Evolutionary conservation across 805 yeast species (phyloP).

Genomic region (Candida ficus): DNA sequence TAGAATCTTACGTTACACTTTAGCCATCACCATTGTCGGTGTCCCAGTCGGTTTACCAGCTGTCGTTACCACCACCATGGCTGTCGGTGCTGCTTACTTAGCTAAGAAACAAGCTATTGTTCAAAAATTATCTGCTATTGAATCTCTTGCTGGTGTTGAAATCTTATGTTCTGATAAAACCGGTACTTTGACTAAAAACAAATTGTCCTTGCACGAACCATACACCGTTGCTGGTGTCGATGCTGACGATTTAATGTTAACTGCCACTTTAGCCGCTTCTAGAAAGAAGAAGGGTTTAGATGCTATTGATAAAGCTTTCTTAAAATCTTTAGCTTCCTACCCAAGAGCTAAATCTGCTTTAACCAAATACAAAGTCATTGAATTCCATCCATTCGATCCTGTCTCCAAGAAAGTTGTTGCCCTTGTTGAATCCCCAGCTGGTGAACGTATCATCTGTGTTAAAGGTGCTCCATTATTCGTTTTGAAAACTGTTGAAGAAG

Average conservation of each 20-base stretch:
- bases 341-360: slow-evolving; percentile 92
- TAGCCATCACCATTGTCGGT: slow-evolving; percentile 95
- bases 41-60: slow-evolving; percentile 99
- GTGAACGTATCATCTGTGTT: slow-evolving; percentile 92
- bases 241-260: slow-evolving; percentile 92
- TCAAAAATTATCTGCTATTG: slow-evolving; percentile 94
- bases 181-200: slow-evolving; percentile 97
- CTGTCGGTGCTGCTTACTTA: slow-evolving; percentile 98
- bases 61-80: slow-evolving; percentile 98
- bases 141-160: slow-evolving; percentile 96
- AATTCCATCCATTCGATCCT: slow-evolving; percentile 97
- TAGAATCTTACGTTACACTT: slow-evolving; percentile 82
- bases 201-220: slow-evolving; percentile 92
- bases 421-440: slow-evolving; percentile 91
- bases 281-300: slow-evolving; percentile 98
- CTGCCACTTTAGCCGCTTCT: slow-evolving; percentile 96
- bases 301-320: slow-evolving; percentile 95
- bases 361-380: slow-evolving; percentile 89
- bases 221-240: slow-evolving; percentile 97
- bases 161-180: slow-evolving; percentile 97
- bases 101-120: slow-evolving; percentile 97
- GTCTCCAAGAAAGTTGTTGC: slow-evolving; percentile 96
- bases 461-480: slow-evolving; percentile 98
- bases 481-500: slow-evolving; percentile 93
- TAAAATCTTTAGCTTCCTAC: slow-evolving; percentile 80